These are phyloP conservation scores for Phanerochaete sordida DNA, from an alignment of 768 basidiomycete species.

Conservation along the genomic window DNA sequence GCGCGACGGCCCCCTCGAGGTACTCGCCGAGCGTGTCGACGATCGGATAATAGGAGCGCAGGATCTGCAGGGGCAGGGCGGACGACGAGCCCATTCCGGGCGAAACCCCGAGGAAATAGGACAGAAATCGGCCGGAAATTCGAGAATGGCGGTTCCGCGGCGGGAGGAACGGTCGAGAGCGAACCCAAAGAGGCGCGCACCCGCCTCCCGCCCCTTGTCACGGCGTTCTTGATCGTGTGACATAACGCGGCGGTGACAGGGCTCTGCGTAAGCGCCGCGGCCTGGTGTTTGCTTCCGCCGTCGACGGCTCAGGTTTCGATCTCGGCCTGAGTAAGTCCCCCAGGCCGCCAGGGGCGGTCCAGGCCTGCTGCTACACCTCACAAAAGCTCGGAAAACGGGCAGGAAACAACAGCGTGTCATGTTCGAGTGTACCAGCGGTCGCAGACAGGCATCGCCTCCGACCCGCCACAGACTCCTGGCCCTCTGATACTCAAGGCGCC, in stretches of 20 bases:
- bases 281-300: neutral
- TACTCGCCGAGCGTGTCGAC: constrained; percentile 15
- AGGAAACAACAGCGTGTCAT: too few species aligned
- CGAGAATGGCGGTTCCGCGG: neutral
- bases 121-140: neutral
- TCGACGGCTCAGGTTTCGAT: neutral
- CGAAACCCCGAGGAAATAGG: neutral
- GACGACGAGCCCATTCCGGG: neutral
- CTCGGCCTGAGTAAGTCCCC: neutral
- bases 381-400: too few species aligned
- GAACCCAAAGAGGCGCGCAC: neutral
- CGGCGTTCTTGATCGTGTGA: neutral
- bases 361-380: too few species aligned
- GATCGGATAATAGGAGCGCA: constrained; percentile 17
- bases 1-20: constrained; percentile 1
- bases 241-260: neutral
- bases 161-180: neutral
- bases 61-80: constrained; percentile 8
- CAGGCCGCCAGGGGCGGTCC: too few species aligned
- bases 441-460: too few species aligned
- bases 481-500: neutral
- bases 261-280: neutral
- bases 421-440: too few species aligned
- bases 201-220: constrained; percentile 3
- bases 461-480: too few species aligned